Evolutionary conservation across 495 filamentous ascomycete genomes (phyloP), one percentile per base, ranked within the genome.

Genomic region (Daldinia concentrica): DNA sequence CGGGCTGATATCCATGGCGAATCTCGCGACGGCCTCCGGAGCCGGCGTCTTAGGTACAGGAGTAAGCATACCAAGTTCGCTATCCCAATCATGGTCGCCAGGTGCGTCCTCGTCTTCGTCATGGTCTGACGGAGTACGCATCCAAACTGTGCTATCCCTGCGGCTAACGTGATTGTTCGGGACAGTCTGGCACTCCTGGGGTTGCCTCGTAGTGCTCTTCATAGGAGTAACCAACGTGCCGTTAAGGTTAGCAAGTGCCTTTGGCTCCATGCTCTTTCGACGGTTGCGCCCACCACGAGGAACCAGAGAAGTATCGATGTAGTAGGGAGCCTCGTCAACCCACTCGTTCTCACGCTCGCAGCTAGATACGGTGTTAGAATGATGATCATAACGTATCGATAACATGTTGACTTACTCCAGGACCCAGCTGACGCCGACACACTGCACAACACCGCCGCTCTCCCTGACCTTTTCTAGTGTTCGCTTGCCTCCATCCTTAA

Each of bases 181-280:
- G 12, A 83, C 78, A 1, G 79, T 81, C 29, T 80, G 76, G 52
- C 77, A 81, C 14, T 84, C 83, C 32, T 77, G 80, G 11, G 78
- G 71, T 2, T 71, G 26, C 60, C 69, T 60, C 15, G 66, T n/a
- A 41, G 55, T 76, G 51, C 45, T 77, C 50, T 82, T 79, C 19
- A 72, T 69, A 6, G 81, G 77, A 2, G 86, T 83, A 12, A 87
- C 75, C 4, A 93, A 81, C 2, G 84, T 90, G 32, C 90, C 89
- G 64, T 93, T 92, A 26, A 90, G 69, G 62, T 93, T 93, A 66
- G 89, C 86, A 12, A 97, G 81, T 2, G 91, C 87, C 66, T 88
- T 88, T 2, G 94, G 94, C 79, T 97, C 93, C 94, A 97, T 97
- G 66, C 90, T 93, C 86, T 96, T 97, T 37, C 93, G 87, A 34